These are phyloP conservation scores for Solanum hybrid DNA, from an alignment of 305 asterid species.

Conservation along the genomic window DNA sequence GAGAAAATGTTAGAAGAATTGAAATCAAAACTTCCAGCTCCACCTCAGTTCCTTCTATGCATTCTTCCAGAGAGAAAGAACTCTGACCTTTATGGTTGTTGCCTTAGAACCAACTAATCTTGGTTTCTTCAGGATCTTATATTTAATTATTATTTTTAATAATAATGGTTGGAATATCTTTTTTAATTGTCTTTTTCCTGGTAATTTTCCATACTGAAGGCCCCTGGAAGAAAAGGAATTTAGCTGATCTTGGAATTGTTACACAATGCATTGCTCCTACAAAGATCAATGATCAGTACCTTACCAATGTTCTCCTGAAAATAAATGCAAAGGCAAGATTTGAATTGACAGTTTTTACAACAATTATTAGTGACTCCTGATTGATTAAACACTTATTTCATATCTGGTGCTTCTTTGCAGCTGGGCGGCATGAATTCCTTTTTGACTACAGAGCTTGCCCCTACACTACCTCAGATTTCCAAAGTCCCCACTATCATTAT, in stretches of 20 bases:
- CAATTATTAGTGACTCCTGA: neutral
- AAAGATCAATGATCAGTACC: slow-evolving; percentile 53
- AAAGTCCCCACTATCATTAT: slow-evolving; percentile 49
- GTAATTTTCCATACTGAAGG: slow-evolving; percentile 28
- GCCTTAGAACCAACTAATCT: neutral
- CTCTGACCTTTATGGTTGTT: slow-evolving; percentile 66
- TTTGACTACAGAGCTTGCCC: slow-evolving; percentile 31
- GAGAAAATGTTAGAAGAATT: slow-evolving; percentile 39
- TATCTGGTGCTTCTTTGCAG: slow-evolving; percentile 23
- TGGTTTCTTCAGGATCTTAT: neutral
- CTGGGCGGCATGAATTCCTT: slow-evolving; percentile 71
- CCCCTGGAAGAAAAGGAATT: slow-evolving; percentile 61
- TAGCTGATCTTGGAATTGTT: slow-evolving; percentile 41
- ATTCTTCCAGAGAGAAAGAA: slow-evolving; percentile 60
- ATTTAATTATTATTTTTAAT: neutral
- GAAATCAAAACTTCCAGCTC: slow-evolving; percentile 31
- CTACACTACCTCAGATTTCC: slow-evolving; percentile 32
- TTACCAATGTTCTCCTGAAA: slow-evolving; percentile 57
- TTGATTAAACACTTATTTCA: neutral
- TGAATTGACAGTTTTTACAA: neutral
- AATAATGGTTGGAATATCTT: neutral
- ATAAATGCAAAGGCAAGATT: slow-evolving; percentile 56
- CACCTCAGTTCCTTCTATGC: slow-evolving; percentile 55
- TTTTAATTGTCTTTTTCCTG: neutral
- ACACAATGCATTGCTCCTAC: slow-evolving; percentile 69